A percentile compares a stretch with the other conserved stretches of the same genome.
These are phyloP conservation scores for Apophysomyces ossiformis DNA, from an alignment of 371 early-diverging fungal species.

Conservation along the genomic window DNA sequence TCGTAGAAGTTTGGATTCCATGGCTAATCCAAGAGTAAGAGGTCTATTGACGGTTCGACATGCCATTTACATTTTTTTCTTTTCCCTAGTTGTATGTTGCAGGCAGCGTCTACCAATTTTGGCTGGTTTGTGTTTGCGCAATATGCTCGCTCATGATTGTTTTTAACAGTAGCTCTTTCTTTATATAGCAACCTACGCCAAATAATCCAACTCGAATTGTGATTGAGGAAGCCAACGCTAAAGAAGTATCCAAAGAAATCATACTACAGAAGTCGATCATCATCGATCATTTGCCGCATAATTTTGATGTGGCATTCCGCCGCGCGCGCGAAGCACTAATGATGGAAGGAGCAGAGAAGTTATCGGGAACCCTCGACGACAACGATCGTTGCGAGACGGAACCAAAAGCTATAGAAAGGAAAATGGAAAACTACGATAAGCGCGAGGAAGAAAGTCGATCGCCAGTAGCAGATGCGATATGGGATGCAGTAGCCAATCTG, in stretches of 20 bases:
- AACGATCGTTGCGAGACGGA: no score
- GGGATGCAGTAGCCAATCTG: conserved; percentile 24
- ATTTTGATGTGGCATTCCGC: conserved; percentile 43
- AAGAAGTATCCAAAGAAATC: conserved; percentile 37
- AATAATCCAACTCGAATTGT: conserved; percentile 44
- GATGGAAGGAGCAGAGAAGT: conserved; percentile 3
- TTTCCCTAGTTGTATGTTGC: conserved; percentile 40
- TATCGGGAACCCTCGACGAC: no score
- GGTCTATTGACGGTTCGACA: not conserved
- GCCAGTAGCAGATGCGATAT: not conserved
- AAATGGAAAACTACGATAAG: not conserved
- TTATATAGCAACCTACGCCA: conserved; percentile 33
- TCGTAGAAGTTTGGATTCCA: conserved; percentile 29
- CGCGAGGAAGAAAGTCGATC: conserved; percentile 2
- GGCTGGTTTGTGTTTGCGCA: conserved; percentile 26
- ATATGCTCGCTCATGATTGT: not conserved
- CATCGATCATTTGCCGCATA: conserved; percentile 43
- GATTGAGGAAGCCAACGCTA: conserved; percentile 36
- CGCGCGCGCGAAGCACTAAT: conserved; percentile 32
- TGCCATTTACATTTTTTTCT: not conserved
- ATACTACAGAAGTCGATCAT: conserved; percentile 37
- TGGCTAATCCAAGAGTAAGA: conserved; percentile 38
- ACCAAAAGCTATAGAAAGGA: no score
- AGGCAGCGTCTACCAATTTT: conserved; percentile 47
- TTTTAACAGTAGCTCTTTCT: not conserved